These are phyloP conservation scores for Pouteria campechiana DNA, from an alignment of 179 eudicot species.

Conservation along the genomic window DNA sequence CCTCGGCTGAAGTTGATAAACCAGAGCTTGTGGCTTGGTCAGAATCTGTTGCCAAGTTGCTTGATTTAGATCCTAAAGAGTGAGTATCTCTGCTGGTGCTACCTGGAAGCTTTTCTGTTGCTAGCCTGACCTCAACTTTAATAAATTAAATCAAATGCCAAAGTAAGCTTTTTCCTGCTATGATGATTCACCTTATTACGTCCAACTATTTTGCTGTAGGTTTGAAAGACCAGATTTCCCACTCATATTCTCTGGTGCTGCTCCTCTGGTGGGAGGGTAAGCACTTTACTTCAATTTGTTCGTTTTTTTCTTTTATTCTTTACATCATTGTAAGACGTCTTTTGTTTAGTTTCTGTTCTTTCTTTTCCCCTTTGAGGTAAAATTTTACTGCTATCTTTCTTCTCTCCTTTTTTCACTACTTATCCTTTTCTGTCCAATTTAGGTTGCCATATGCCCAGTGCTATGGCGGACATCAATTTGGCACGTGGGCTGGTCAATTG, in stretches of 20 bases:
- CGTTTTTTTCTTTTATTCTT: too few relatives aligned
- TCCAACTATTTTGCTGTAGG: too few relatives aligned
- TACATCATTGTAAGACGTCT: too few relatives aligned
- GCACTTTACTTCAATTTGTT: conserved; percentile 11
- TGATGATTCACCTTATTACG: too few relatives aligned
- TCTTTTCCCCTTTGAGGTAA: not conserved
- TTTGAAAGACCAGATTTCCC: conserved; percentile 89
- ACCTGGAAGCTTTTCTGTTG: not conserved
- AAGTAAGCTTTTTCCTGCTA: too few relatives aligned
- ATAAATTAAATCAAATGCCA: too few relatives aligned
- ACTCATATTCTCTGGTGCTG: conserved; percentile 66
- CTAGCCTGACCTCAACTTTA: too few relatives aligned
- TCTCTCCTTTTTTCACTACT: conserved; percentile 1
- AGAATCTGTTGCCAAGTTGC: conserved; percentile 67
- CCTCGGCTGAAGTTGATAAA: conserved; percentile 77
- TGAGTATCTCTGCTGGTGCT: conserved; percentile 21
- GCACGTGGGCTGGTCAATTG: conserved; percentile 99
- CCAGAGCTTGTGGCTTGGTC: conserved; percentile 98
- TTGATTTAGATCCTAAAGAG: conserved; percentile 88
- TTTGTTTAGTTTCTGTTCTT: not conserved
- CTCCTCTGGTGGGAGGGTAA: conserved; percentile 79
- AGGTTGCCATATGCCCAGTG: conserved; percentile 95
- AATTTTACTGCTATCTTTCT: conserved; percentile 4
- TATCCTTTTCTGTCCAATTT: too few relatives aligned
- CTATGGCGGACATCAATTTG: conserved; percentile 99